These are phyloP conservation scores for Diaporthe destruens DNA, from an alignment of 2,329 filamentous ascomycete genomes.

Conservation along the genomic window DNA sequence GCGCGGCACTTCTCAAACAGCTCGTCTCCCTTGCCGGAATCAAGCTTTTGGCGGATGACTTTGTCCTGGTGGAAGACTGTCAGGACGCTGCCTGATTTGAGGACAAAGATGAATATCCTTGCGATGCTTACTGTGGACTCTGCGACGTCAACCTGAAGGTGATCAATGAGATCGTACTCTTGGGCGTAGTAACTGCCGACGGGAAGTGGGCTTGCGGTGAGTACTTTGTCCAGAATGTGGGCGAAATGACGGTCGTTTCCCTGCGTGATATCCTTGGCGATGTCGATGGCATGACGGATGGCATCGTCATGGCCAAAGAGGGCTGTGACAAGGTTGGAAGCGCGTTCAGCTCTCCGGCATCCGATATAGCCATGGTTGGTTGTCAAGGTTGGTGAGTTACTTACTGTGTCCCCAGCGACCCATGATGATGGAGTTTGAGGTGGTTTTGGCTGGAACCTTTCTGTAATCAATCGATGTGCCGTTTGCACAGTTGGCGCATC, in stretches of 20 bases:
- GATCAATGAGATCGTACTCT: background rate
- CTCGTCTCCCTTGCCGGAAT: slow-evolving; percentile 35
- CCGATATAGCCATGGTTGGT: background rate
- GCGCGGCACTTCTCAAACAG: slow-evolving; percentile 32
- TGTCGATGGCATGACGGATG: slow-evolving; percentile 3
- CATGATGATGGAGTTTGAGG: slow-evolving; percentile 5
- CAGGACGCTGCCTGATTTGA: background rate
- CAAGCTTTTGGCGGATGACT: slow-evolving; percentile 35
- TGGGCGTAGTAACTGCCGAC: background rate
- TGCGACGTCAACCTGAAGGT: background rate
- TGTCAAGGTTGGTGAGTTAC: background rate
- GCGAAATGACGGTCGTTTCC: slow-evolving; percentile 1
- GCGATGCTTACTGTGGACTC: background rate
- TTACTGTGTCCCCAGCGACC: slow-evolving; percentile 36
- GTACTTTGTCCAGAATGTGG: background rate
- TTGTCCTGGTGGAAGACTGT: background rate
- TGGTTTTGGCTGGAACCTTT: background rate
- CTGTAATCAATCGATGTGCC: background rate
- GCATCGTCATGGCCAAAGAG: slow-evolving; percentile 33
- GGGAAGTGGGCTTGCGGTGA: background rate
- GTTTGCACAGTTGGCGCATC: slow-evolving; percentile 5
- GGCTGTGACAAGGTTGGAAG: background rate
- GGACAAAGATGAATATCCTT: background rate
- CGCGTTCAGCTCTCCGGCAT: background rate
- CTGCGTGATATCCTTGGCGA: background rate